Evolutionary conservation across 495 filamentous ascomycete genomes (phyloP), one percentile per base, ranked within the genome.

Genomic region (Pseudevernia furfuracea): DNA sequence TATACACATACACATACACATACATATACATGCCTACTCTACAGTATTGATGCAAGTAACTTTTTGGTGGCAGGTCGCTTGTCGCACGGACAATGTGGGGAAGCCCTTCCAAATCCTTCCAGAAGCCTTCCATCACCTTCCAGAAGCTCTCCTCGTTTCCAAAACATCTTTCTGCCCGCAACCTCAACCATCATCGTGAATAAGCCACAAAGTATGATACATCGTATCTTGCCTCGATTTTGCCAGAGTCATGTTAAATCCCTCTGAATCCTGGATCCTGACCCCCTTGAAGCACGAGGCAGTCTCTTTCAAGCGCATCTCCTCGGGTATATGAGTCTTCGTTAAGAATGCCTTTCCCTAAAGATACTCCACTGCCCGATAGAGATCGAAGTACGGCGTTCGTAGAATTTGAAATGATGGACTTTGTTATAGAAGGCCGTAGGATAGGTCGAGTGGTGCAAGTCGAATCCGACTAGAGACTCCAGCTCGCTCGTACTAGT

Each of bases 91-190:
- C 65, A 53, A 30, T 62, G 63, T 59, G 67, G 63, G 58, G 59
- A 66, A 68, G 39, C 38, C 25, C 52, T 65, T 66, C 63, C 38
- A 68, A 68, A 38, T 44, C 41, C 52, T 66, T 68, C 67, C n/a
- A 68, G 62, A 68, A 65, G 63, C 46, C 58, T 65, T 63, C 52
- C 36, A 59, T 63, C 34, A 44, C 39, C 58, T 68, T 68, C 63
- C 34, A 58, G 59, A 66, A 68, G 59, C 43, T 44, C 61, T 52
- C 48, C 52, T n/a, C n/a, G 46, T 64, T 44, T 34, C 25, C 41
- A 28, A 41, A 23, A 36, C 3, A 7, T 49, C 43, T 23, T 36
- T 49, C 3, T 37, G 56, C 19, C 39, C 36, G 11, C 49, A 19
- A 23, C 48, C 25, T 30, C 14, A 53, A 53, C 52, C 52, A 34